Percentiles rank a stretch among this genome's conserved stretches.
These are phyloP conservation scores for Nothophaeocryptopus gaeumannii DNA, from an alignment of 2,329 filamentous ascomycete species.

Conservation along the genomic window DNA sequence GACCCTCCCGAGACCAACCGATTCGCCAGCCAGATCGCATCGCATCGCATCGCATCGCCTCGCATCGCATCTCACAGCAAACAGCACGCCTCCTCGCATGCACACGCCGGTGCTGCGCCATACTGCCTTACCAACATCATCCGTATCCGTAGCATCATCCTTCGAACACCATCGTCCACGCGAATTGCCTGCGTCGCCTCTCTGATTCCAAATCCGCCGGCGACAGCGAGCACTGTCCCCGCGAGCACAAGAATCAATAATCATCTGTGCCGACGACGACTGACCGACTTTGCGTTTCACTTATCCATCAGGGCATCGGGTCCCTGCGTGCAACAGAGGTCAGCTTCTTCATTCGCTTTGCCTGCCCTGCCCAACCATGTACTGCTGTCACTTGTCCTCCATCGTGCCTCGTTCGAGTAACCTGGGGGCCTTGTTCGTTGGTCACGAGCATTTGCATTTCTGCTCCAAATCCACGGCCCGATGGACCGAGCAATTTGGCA, in stretches of 20 bases:
- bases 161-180: no score
- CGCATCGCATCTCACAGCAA: no score
- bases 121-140: no score
- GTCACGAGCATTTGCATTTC: constrained; percentile 20
- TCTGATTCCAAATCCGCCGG: constrained; percentile 16
- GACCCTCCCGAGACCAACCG: no score
- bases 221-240: constrained; percentile 8
- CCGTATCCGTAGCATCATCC: no score
- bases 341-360: constrained; percentile 20
- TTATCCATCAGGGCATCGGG: constrained; percentile 14
- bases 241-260: constrained; percentile 9
- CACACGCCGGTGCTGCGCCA: no score
- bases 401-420: constrained; percentile 18
- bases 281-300: constrained; percentile 15
- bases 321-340: constrained; percentile 25
- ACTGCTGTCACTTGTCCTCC: constrained; percentile 14
- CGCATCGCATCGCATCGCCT: no score
- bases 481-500: no score
- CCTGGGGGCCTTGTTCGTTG: constrained; percentile 12
- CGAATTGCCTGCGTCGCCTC: no score
- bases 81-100: no score
- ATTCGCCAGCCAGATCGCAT: no score
- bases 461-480: not conserved
- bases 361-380: constrained; percentile 2
- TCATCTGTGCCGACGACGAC: constrained; percentile 4